These are phyloP conservation scores for Hypoxylon sp. DNA, from an alignment of 2,329 filamentous ascomycete genomes.

Conservation along the genomic window DNA sequence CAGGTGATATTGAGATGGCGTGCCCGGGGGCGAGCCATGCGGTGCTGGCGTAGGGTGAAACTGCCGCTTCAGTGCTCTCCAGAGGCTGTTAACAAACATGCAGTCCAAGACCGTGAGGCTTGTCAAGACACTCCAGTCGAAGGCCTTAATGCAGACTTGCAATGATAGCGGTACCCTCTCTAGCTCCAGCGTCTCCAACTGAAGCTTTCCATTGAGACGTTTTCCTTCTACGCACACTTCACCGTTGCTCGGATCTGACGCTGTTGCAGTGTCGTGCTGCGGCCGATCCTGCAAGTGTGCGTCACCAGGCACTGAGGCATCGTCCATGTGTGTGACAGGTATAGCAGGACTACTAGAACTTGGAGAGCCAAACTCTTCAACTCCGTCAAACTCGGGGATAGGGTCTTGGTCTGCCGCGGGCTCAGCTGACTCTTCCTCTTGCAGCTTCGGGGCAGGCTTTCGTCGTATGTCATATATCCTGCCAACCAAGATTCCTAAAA, in stretches of 20 bases:
- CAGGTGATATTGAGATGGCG: conserved; percentile 64
- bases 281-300: conserved; percentile 6
- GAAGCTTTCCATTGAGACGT: conserved; percentile 65
- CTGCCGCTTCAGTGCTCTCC: conserved; percentile 73
- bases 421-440: conserved; percentile 19
- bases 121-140: conserved; percentile 78
- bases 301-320: conserved; percentile 2
- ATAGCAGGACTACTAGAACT: conserved; percentile 3
- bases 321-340: conserved; percentile 4
- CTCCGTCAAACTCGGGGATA: conserved; percentile 12
- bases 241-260: not conserved
- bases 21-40: conserved; percentile 45
- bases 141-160: conserved; percentile 70
- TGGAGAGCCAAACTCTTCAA: conserved; percentile 17
- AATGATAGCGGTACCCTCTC: conserved; percentile 79
- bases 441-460: conserved; percentile 30
- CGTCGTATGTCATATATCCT: conserved; percentile 68
- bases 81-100: conserved; percentile 74
- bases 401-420: conserved; percentile 10
- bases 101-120: conserved; percentile 79
- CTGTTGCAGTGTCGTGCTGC: not conserved
- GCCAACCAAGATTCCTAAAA: conserved; percentile 73
- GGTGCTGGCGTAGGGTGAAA: conserved; percentile 57
- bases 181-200: conserved; percentile 75
- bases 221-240: conserved; percentile 40